phyloP scores from a whole-genome alignment of 495 filamentous ascomycete species.

The Penicillium atrosanguineum region DNA sequence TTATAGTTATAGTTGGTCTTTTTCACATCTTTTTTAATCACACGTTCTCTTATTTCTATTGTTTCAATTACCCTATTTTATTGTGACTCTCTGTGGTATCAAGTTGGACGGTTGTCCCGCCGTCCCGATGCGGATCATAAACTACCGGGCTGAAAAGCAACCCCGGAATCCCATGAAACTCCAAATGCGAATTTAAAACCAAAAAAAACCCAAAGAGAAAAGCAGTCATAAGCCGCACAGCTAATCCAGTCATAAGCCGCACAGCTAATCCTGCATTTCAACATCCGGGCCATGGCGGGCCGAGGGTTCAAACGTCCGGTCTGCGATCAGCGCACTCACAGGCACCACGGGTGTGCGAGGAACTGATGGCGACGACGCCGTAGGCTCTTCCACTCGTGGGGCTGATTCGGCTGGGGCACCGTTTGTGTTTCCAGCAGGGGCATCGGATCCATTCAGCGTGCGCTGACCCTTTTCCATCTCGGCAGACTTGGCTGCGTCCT shows the following conservation, averaged over 20 bases:
- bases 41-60: not conserved
- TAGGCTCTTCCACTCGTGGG: constrained; percentile 15
- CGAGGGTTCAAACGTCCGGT: constrained; percentile 30
- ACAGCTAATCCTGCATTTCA: constrained; percentile 45
- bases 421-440: constrained; percentile 27
- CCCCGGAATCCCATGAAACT: constrained; percentile 25
- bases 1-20: not conserved
- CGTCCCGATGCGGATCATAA: constrained; percentile 16
- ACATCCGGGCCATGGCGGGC: constrained; percentile 49
- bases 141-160: constrained; percentile 10
- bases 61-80: constrained; percentile 5
- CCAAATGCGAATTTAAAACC: constrained; percentile 22
- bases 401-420: constrained; percentile 21
- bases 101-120: not conserved
- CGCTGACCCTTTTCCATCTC: constrained; percentile 52
- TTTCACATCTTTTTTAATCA: too few relatives aligned
- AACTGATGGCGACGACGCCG: constrained; percentile 21
- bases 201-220: constrained; percentile 1
- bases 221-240: not conserved
- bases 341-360: constrained; percentile 34
- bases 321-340: constrained; percentile 40
- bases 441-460: constrained; percentile 43
- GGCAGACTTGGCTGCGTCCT: constrained; percentile 43
- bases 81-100: not conserved
- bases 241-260: not conserved